These are phyloP conservation scores for Neofusicoccum parvum DNA, from an alignment of 2,329 filamentous ascomycete species.

Conservation along the genomic window DNA sequence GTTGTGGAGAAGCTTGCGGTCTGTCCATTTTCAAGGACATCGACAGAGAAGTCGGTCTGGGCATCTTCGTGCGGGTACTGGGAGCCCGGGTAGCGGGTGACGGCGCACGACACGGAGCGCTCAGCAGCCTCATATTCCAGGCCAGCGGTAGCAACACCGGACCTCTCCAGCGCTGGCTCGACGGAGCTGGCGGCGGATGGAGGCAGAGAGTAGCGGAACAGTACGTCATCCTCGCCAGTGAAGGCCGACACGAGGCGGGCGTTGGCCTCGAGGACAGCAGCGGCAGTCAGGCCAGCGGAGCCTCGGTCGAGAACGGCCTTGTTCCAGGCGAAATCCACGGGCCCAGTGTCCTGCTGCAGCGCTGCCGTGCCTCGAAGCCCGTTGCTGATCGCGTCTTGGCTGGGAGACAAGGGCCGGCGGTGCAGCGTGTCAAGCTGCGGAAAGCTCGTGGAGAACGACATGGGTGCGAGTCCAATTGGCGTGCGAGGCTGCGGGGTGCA, in stretches of 20 bases:
- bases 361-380: background rate
- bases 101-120: background rate
- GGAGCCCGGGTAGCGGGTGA: background rate
- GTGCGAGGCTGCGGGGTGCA: slow-evolving; percentile 2
- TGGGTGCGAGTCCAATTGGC: slow-evolving; percentile 10
- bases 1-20: slow-evolving; percentile 12
- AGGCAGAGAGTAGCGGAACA: slow-evolving; percentile 17
- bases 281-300: background rate
- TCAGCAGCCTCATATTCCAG: background rate
- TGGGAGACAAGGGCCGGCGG: slow-evolving; percentile 15
- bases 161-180: background rate
- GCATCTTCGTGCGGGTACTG: background rate
- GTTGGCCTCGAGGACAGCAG: background rate
- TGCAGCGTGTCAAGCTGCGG: slow-evolving; percentile 19
- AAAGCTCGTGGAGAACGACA: slow-evolving; percentile 19
- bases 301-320: background rate
- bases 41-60: slow-evolving; percentile 17
- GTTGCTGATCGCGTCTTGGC: slow-evolving; percentile 7
- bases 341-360: background rate
- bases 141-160: background rate
- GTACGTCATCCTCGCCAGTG: slow-evolving; percentile 18
- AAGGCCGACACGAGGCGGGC: slow-evolving; percentile 14
- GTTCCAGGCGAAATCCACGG: slow-evolving; percentile 7
- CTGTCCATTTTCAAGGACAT: slow-evolving; percentile 16
- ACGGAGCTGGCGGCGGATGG: background rate